Conservation (phyloP, 306 rosid species). For the Prunus mume region DNA sequence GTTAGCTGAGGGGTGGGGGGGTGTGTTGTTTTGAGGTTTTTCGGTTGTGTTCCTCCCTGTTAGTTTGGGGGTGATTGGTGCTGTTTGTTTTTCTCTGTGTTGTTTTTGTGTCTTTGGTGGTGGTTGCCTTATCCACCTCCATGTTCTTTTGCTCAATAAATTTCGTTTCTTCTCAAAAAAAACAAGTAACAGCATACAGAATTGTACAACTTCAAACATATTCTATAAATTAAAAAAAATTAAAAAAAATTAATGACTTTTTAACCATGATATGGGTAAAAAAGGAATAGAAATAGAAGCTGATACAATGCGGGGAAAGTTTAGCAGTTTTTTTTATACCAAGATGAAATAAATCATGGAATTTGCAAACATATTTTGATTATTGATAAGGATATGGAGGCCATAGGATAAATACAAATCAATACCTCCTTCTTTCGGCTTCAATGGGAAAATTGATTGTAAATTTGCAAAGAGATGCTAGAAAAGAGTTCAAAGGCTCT, state of each 20-base stretch:
- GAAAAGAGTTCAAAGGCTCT: constrained; percentile 92
- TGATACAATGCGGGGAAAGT: not conserved
- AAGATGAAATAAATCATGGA: not conserved
- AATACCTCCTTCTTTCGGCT: constrained; percentile 77
- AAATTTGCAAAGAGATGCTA: constrained; percentile 97
- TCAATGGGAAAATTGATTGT: constrained; percentile 88
- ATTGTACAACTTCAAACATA: no score
- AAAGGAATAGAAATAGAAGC: not conserved
- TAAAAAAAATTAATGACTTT: not conserved
- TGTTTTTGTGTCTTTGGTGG: no score
- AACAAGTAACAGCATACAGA: not conserved
- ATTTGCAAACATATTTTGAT: not conserved
- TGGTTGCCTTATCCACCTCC: no score
- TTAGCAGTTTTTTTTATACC: not conserved
- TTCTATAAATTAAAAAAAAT: no score
- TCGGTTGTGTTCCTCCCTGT: no score
- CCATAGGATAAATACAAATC: constrained; percentile 9
- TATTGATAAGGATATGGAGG: not conserved
- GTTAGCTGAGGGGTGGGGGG: no score
- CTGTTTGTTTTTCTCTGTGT: no score
- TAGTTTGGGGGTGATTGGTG: no score
- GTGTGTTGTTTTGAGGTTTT: no score
- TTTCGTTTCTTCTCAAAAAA: no score
- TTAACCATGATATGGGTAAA: not conserved
- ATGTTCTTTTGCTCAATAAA: no score